Base-by-base conservation (phyloP, 2,329 filamentous ascomycete genomes). In the Sporothrix humicola region DNA sequence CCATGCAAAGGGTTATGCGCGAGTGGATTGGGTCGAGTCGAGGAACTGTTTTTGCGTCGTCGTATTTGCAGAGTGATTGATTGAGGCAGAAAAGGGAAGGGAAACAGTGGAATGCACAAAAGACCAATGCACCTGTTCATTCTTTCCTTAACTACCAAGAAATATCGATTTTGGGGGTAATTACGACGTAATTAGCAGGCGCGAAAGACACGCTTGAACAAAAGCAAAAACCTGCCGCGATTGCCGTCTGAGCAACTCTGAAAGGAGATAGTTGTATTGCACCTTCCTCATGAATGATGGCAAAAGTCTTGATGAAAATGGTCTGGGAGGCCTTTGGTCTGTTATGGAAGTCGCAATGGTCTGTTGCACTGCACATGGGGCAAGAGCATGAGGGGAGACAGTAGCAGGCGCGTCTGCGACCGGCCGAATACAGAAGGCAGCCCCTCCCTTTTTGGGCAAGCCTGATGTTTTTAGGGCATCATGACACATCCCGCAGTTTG, bases 291-390 rank as follows among this genome's bases (percentile, higher is more conserved):
- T 66, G 2, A 12, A 66, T 50, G 44, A 20, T 13, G 59, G 17
- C 37, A 13, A 15, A 17, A 1, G 6, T n/a, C 20, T 46, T 23
- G 37, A 46, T 42, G 37, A 65, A 63, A 46, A n/a, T 44, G 59
- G 37, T 10, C 23, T 23, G 20, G 37, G 31, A 12, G 58, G 13
- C 58, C 31, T 20, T 17, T 20, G n/a, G 2, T 42, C 37, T 65
- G 59, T 20, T 12, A 61, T 15, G 61, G 37, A 65, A 46, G 61
- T 46, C 37, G 61, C 61, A 65, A 65, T 46, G 61, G 6, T 31
- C 59, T 31, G 9, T 66, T n/a, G 42, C 61, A 48, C 12, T 26
- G 13, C 20, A 66, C 63, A 26, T 48, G n/a, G 65, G 46, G 66
- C 17, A 70, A 13, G 68, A 23, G 52, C 52, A 31, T 20, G 52